Evolutionary conservation across 306 rosid species (phyloP).

Genomic region (Urtica urens): DNA sequence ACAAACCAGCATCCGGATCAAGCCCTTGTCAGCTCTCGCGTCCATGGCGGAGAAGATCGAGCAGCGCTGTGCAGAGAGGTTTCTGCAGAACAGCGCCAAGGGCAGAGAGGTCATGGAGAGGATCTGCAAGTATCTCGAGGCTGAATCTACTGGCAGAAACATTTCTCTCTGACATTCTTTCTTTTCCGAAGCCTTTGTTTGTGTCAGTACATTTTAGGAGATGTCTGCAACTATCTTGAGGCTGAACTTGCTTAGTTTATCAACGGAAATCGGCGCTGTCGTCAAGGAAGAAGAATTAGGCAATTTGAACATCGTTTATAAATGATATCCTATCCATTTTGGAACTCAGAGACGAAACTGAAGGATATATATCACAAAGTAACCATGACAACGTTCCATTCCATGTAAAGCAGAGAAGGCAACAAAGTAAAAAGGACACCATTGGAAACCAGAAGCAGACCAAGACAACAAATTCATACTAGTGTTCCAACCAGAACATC

Average conservation of each 20-base stretch:
- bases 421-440: constrained; percentile 35
- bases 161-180: constrained; percentile 29
- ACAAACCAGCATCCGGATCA: constrained; percentile 62
- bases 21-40: constrained; percentile 73
- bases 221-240: too few relatives aligned
- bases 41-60: constrained; percentile 88
- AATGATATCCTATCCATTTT: too few relatives aligned
- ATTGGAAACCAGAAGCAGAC: too few relatives aligned
- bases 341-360: too few relatives aligned
- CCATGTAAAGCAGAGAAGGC: constrained; percentile 44
- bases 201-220: background rate
- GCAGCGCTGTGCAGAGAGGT: constrained; percentile 70
- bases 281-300: too few relatives aligned
- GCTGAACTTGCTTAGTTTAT: too few relatives aligned
- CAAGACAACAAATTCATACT: too few relatives aligned
- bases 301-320: too few relatives aligned
- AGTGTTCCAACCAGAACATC: too few relatives aligned
- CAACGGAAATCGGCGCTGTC: too few relatives aligned
- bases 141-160: constrained; percentile 54
- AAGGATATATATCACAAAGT: constrained; percentile 28
- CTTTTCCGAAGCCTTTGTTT: constrained; percentile 6
- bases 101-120: constrained; percentile 96
- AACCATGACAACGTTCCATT: constrained; percentile 33
- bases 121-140: constrained; percentile 82
- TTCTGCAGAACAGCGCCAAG: constrained; percentile 69